These are phyloP conservation scores for Berkeleyomyces rouxiae DNA, from an alignment of 2,329 filamentous ascomycete species.

Conservation along the genomic window DNA sequence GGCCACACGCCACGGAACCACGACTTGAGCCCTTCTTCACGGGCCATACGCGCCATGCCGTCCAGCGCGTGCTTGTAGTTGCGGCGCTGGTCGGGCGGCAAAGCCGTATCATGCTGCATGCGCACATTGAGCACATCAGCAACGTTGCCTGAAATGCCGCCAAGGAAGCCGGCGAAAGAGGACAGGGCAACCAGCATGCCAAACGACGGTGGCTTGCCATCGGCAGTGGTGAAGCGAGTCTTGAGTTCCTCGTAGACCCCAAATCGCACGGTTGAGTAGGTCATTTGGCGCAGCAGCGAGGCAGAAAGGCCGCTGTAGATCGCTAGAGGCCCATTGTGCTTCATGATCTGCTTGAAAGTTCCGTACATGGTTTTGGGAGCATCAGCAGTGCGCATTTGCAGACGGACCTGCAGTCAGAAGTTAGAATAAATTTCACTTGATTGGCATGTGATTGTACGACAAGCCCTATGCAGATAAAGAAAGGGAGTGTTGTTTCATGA, in stretches of 20 bases:
- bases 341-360: constrained; percentile 70
- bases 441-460: constrained; percentile 3
- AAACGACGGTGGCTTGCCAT: constrained; percentile 43
- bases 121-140: constrained; percentile 94
- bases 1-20: constrained; percentile 78
- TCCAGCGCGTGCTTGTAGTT: constrained; percentile 85
- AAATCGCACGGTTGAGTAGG: constrained; percentile 92
- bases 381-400: constrained; percentile 67
- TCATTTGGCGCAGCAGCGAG: constrained; percentile 80
- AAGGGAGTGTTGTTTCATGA: constrained; percentile 6
- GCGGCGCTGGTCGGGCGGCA: constrained; percentile 55
- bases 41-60: constrained; percentile 72
- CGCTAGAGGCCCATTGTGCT: constrained; percentile 56
- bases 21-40: constrained; percentile 58
- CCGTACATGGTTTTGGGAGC: constrained; percentile 66
- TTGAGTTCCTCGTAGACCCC: constrained; percentile 94
- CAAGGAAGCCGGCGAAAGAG: constrained; percentile 67
- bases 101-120: constrained; percentile 84
- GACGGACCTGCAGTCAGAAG: constrained; percentile 46
- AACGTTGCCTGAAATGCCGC: constrained; percentile 81
- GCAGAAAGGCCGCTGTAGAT: constrained; percentile 87
- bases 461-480: background rate
- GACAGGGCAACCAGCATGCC: constrained; percentile 69
- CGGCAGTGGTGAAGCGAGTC: constrained; percentile 35
- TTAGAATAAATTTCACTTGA: background rate